Evolutionary conservation across 2,329 filamentous ascomycete genomes (phyloP).

Genomic region (Colletotrichum eremochloae): DNA sequence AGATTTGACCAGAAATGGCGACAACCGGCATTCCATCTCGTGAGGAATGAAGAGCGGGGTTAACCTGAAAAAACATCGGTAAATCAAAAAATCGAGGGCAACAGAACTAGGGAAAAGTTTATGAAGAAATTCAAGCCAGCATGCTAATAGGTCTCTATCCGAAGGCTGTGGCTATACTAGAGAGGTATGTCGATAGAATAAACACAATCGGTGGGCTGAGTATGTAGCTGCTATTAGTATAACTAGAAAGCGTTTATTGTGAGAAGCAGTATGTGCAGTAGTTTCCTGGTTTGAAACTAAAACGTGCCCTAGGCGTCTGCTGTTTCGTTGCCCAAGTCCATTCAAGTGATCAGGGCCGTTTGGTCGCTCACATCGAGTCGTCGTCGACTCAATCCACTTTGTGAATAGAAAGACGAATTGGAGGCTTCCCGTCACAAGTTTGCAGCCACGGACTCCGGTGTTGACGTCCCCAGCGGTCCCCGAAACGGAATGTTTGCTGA

Average conservation of each 20-base stretch:
- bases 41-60: too few species aligned
- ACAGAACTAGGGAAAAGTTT: too few species aligned
- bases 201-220: not conserved
- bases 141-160: not conserved
- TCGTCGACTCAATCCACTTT: not conserved
- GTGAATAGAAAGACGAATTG: not conserved
- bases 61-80: too few species aligned
- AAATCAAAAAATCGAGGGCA: too few species aligned
- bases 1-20: not conserved
- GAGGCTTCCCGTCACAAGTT: not conserved
- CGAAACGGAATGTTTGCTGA: slow-evolving; percentile 14
- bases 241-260: not conserved
- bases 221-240: not conserved
- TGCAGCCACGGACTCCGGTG: not conserved
- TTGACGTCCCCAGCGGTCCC: not conserved
- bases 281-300: not conserved
- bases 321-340: not conserved
- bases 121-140: not conserved
- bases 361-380: not conserved
- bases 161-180: not conserved
- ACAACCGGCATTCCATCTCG: too few species aligned
- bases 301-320: not conserved
- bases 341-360: not conserved
- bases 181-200: not conserved
- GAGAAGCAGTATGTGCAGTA: not conserved